Conservation (phyloP, 2,329 filamentous ascomycete species). For the Colletotrichum truncatum region DNA sequence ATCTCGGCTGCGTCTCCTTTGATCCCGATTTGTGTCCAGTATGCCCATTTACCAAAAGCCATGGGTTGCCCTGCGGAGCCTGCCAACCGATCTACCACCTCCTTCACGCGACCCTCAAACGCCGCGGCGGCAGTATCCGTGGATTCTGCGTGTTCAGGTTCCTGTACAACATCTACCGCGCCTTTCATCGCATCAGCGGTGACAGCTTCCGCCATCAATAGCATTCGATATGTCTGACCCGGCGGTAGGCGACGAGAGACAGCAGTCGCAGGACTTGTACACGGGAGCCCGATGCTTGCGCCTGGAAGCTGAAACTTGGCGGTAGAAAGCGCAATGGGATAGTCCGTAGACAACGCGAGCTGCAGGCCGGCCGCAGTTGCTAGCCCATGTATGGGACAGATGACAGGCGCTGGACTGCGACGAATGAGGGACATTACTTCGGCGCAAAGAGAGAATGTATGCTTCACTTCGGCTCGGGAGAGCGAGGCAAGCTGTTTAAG, state of each 20-base stretch:
- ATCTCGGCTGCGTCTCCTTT: slow-evolving; percentile 6
- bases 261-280: slow-evolving; percentile 40
- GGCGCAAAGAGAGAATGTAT: slow-evolving; percentile 40
- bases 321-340: slow-evolving; percentile 36
- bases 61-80: slow-evolving; percentile 37
- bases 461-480: slow-evolving; percentile 14
- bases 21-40: slow-evolving; percentile 42
- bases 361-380: slow-evolving; percentile 43
- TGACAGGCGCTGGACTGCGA: slow-evolving; percentile 39
- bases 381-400: slow-evolving; percentile 41
- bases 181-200: slow-evolving; percentile 35
- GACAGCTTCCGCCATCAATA: slow-evolving; percentile 40
- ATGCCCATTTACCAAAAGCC: slow-evolving; percentile 46
- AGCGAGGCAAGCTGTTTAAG: slow-evolving; percentile 36
- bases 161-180: slow-evolving; percentile 36
- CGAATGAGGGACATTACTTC: slow-evolving; percentile 43
- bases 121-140: slow-evolving; percentile 32
- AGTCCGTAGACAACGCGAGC: slow-evolving; percentile 42
- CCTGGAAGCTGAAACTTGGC: slow-evolving; percentile 40
- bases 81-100: slow-evolving; percentile 35
- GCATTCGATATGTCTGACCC: slow-evolving; percentile 38
- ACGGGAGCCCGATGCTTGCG: slow-evolving; percentile 40
- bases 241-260: slow-evolving; percentile 37
- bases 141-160: slow-evolving; percentile 29
- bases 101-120: slow-evolving; percentile 36